Conservation (phyloP, 2,329 filamentous ascomycete genomes). For the Bipolaris zeicola region DNA sequence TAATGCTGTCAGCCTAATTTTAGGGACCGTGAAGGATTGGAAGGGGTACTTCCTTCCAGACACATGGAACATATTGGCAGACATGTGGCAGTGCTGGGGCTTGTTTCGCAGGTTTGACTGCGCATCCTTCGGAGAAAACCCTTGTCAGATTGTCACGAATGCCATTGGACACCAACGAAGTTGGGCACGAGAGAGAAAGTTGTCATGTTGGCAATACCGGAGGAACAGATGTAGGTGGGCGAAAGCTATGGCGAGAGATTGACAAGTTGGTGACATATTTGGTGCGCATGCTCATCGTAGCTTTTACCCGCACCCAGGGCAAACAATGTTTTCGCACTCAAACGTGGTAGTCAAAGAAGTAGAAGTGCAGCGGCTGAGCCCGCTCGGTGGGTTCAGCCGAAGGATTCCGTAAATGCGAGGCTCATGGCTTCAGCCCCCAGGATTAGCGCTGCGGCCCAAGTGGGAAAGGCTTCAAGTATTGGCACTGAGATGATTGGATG, state of each 20-base stretch:
- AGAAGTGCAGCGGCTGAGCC: not conserved
- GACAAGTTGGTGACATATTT: not conserved
- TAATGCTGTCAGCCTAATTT: not conserved
- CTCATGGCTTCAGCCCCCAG: not conserved
- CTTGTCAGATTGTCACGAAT: not conserved
- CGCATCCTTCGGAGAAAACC: not conserved
- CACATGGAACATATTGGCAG: slow-evolving; percentile 3
- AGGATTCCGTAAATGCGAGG: not conserved
- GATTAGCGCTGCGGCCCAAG: not conserved
- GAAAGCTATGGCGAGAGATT: not conserved
- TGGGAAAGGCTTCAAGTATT: not conserved
- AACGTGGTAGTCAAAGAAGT: not conserved
- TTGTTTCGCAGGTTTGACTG: slow-evolving; percentile 1
- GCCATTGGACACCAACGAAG: not conserved
- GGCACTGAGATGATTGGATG: too few relatives aligned
- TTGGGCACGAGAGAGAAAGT: not conserved
- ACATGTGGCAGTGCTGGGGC: slow-evolving; percentile 16
- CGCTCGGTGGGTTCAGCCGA: not conserved
- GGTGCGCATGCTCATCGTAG: not conserved
- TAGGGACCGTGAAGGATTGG: not conserved
- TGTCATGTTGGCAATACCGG: not conserved
- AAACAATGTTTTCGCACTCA: not conserved
- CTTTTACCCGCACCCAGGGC: not conserved
- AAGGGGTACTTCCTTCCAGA: slow-evolving; percentile 1
- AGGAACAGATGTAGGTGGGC: too few relatives aligned